Conservation (phyloP, 331 rosid genomes). For the Rosa hybrid region DNA sequence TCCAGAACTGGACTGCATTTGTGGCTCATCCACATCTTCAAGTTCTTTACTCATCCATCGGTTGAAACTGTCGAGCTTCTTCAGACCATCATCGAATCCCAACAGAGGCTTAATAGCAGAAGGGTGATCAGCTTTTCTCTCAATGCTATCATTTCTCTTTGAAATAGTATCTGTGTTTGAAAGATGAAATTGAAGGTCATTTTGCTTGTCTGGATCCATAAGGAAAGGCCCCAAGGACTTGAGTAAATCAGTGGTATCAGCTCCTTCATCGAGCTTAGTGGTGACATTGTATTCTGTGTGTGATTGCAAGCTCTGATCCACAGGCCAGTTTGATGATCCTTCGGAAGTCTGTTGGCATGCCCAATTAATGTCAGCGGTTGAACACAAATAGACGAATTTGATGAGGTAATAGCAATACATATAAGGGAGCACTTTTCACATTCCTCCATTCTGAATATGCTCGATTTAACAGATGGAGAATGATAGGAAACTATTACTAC, state of each 20-base stretch:
- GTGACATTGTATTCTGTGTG: slow-evolving; percentile 31
- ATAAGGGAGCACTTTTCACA: background rate
- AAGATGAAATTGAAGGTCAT: slow-evolving; percentile 35
- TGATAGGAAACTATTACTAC: background rate
- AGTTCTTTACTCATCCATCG: slow-evolving; percentile 86
- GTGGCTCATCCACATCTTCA: slow-evolving; percentile 68
- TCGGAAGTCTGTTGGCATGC: slow-evolving; percentile 44
- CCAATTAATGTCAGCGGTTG: slow-evolving; percentile 13
- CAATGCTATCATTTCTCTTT: slow-evolving; percentile 40
- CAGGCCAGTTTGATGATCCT: slow-evolving; percentile 37
- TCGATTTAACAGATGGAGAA: background rate
- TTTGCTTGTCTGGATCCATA: slow-evolving; percentile 31
- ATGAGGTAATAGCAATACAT: slow-evolving; percentile 6
- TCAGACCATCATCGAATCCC: slow-evolving; percentile 52
- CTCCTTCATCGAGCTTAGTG: slow-evolving; percentile 37
- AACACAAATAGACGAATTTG: slow-evolving; percentile 21
- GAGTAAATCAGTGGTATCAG: slow-evolving; percentile 34
- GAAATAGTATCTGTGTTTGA: slow-evolving; percentile 31
- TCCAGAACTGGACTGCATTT: slow-evolving; percentile 54
- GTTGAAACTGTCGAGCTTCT: slow-evolving; percentile 80
- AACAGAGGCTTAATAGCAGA: slow-evolving; percentile 41
- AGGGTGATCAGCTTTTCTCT: slow-evolving; percentile 38
- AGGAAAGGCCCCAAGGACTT: slow-evolving; percentile 27
- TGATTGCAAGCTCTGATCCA: slow-evolving; percentile 38
- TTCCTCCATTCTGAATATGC: background rate